Conservation (phyloP, 257 asterid species). For the Avicennia marina region DNA sequence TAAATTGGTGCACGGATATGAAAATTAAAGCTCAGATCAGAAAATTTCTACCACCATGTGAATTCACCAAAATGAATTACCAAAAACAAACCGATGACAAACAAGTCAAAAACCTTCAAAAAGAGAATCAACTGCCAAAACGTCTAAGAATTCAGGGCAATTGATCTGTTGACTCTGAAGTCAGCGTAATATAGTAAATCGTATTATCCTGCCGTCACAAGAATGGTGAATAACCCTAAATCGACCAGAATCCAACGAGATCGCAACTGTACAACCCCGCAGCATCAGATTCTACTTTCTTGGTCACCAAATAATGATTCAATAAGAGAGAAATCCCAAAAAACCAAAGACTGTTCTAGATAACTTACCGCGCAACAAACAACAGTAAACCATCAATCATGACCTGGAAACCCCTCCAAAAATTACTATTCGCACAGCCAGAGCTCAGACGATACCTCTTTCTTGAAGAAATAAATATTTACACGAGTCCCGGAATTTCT, state of each 20-base stretch:
- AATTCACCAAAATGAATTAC: slow-evolving; percentile 8
- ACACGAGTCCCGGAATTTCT: slow-evolving; percentile 31
- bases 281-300: neutral
- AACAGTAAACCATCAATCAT: slow-evolving; percentile 14
- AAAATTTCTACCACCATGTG: slow-evolving; percentile 14
- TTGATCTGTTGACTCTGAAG: slow-evolving; percentile 38
- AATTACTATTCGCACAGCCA: slow-evolving; percentile 18
- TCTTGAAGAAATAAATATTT: slow-evolving; percentile 18
- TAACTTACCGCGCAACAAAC: slow-evolving; percentile 26
- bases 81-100: slow-evolving; percentile 1
- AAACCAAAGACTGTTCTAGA: slow-evolving; percentile 3
- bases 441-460: slow-evolving; percentile 31
- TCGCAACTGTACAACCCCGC: slow-evolving; percentile 19
- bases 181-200: slow-evolving; percentile 31
- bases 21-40: slow-evolving; percentile 10
- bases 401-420: slow-evolving; percentile 18
- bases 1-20: no score
- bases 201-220: slow-evolving; percentile 9
- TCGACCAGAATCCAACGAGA: slow-evolving; percentile 19
- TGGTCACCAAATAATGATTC: slow-evolving; percentile 9
- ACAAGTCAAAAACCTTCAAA: slow-evolving; percentile 19
- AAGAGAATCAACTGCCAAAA: slow-evolving; percentile 12
- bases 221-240: slow-evolving; percentile 1
- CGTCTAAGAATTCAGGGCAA: slow-evolving; percentile 14
- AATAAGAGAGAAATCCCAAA: neutral